phyloP scores from a whole-genome alignment of 2,329 filamentous ascomycete genomes.

The Lecanosticta acicola region DNA sequence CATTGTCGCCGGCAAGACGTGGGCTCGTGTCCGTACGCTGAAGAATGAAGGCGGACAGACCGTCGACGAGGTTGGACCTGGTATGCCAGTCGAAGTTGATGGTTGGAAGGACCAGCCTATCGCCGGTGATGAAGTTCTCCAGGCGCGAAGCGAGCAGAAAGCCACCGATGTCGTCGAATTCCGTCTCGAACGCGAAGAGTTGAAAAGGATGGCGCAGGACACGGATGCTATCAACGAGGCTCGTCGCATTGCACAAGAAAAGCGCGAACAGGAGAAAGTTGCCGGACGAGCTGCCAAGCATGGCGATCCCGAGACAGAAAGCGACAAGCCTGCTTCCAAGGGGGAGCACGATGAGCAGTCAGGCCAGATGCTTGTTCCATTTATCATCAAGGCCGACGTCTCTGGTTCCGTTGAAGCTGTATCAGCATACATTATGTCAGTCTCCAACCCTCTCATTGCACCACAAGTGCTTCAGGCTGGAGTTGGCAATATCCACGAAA shows the following conservation, averaged over 20 bases:
- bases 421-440: conserved; percentile 64
- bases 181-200: conserved; percentile 65
- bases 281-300: conserved; percentile 33
- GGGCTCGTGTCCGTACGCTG: conserved; percentile 77
- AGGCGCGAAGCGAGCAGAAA: conserved; percentile 70
- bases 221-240: conserved; percentile 72
- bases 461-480: conserved; percentile 70
- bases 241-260: conserved; percentile 54
- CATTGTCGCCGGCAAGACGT: conserved; percentile 82
- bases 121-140: conserved; percentile 81
- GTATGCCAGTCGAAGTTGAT: conserved; percentile 84
- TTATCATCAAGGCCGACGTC: conserved; percentile 89
- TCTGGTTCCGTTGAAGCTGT: conserved; percentile 92
- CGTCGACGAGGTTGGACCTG: conserved; percentile 70
- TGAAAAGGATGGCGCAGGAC: conserved; percentile 59
- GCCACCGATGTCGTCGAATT: conserved; percentile 75
- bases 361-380: conserved; percentile 59
- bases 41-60: conserved; percentile 76
- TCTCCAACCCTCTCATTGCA: conserved; percentile 79
- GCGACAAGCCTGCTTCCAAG: conserved; percentile 24
- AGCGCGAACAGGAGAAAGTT: conserved; percentile 55
- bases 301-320: conserved; percentile 8
- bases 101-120: conserved; percentile 87
- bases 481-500: conserved; percentile 75
- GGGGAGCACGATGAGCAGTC: conserved; percentile 37